These are phyloP conservation scores for Allomyces macrogynus DNA, from an alignment of 192 early-diverging fungal species.

Conservation along the genomic window DNA sequence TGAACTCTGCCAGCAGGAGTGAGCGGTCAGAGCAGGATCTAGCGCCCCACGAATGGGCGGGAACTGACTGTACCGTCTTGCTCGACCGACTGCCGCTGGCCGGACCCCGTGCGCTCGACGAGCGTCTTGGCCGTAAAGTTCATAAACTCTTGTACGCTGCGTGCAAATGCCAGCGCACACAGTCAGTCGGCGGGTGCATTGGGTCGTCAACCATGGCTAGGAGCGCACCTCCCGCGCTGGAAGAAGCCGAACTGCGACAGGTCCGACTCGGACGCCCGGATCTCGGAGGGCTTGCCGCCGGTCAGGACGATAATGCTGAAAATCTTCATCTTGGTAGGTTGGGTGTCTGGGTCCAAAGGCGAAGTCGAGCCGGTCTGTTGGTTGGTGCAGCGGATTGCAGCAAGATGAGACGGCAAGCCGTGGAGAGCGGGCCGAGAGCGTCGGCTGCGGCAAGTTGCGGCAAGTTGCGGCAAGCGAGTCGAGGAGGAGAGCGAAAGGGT, in stretches of 20 bases:
- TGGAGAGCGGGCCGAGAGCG: neutral
- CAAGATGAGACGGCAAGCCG: neutral
- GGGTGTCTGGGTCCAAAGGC: neutral
- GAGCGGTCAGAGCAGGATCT: neutral
- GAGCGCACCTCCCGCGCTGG: slow-evolving; percentile 48
- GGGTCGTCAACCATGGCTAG: neutral
- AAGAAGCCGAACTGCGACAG: slow-evolving; percentile 68
- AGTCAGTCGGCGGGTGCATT: slow-evolving; percentile 1
- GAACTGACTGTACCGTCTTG: slow-evolving; percentile 48
- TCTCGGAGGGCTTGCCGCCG: slow-evolving; percentile 18
- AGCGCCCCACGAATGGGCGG: neutral
- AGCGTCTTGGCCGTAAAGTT: slow-evolving; percentile 64
- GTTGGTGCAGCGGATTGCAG: too few relatives aligned
- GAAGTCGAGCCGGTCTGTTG: too few relatives aligned
- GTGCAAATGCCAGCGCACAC: neutral
- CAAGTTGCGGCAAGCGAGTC: too few relatives aligned
- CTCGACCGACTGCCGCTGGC: slow-evolving; percentile 60
- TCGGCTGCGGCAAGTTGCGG: too few relatives aligned
- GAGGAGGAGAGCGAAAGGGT: too few relatives aligned
- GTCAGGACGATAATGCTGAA: slow-evolving; percentile 25
- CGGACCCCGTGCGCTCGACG: slow-evolving; percentile 60
- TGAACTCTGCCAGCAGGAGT: slow-evolving; percentile 50
- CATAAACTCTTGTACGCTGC: slow-evolving; percentile 69
- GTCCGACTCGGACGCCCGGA: slow-evolving; percentile 46
- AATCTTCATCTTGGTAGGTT: slow-evolving; percentile 21